phyloP scores from a whole-genome alignment of 805 yeast genomes.

The Citeromyces nyonsensis region DNA sequence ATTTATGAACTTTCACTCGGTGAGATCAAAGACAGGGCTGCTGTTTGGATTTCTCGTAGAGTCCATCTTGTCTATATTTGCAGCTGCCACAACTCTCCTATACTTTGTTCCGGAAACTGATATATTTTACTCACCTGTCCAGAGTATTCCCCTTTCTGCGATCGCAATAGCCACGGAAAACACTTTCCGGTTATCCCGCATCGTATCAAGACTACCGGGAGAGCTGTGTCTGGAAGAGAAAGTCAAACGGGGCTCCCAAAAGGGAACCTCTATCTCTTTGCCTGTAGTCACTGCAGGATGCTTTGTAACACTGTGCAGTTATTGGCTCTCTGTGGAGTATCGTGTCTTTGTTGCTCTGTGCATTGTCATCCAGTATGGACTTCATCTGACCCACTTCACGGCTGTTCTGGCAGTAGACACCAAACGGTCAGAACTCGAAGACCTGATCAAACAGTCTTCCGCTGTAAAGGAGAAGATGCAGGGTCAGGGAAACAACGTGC shows the following conservation, averaged over 20 bases:
- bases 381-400: slow-evolving; percentile 50
- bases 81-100: slow-evolving; percentile 26
- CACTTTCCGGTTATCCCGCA: slow-evolving; percentile 25
- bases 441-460: slow-evolving; percentile 16
- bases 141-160: slow-evolving; percentile 22
- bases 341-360: slow-evolving; percentile 26
- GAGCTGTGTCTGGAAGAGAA: slow-evolving; percentile 23
- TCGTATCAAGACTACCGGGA: slow-evolving; percentile 22
- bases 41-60: slow-evolving; percentile 26
- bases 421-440: slow-evolving; percentile 45
- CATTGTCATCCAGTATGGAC: slow-evolving; percentile 37
- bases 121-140: slow-evolving; percentile 20
- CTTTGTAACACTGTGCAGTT: slow-evolving; percentile 12
- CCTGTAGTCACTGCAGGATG: slow-evolving; percentile 15
- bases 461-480: slow-evolving; percentile 4
- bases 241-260: slow-evolving; percentile 18
- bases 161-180: slow-evolving; percentile 28
- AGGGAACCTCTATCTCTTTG: slow-evolving; percentile 21
- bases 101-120: slow-evolving; percentile 17
- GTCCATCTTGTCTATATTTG: slow-evolving; percentile 17
- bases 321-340: too few species aligned
- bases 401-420: slow-evolving; percentile 57
- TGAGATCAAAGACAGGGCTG: slow-evolving; percentile 29
- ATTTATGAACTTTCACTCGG: slow-evolving; percentile 21
- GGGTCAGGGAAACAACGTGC: slow-evolving; percentile 7